Evolutionary conservation across 768 basidiomycete species (phyloP), one percentile per base, ranked within the genome.

Genomic region (Leccinellum albellum): DNA sequence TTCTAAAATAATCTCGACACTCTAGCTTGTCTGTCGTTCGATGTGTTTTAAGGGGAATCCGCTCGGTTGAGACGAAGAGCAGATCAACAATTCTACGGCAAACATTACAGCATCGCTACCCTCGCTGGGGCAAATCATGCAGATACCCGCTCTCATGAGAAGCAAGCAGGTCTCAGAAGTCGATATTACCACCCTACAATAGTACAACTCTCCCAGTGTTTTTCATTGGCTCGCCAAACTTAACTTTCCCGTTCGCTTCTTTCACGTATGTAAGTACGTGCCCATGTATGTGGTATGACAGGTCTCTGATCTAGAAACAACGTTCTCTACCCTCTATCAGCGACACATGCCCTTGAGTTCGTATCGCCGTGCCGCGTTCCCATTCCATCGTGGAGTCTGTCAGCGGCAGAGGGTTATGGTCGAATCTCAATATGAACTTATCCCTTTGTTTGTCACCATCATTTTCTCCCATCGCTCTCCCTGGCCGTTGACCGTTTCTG

Each of bases 221-320:
- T 24, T 28, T 26, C 40, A 56, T 55, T 56, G 44, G 44, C 26
- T 46, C 55, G 24, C 15, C 6, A 45, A 56, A 56, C 54, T 21
- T 33, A 26, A 24, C 24, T 33, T 35, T 10, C 24, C 24, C 17
- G 29, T 32, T 56, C 24, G 32, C 54, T 56, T 49, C 55, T 40
- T 56, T 57, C 45, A 56, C 46, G 35, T 26, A 31, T 55, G 24
- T 44, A 53, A 20, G 53, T 48, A 45, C 40, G 40, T 42, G 40
- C 40, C 42, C 8, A 13, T 15, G 52, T 15, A 45, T 32, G 42
- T n/a, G 17, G 54, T 24, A 32, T 29, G 32, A 31, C 24, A 21
- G 32, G 32, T 35, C 24, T 21, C 23, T 31, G n/a, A n/a, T 20
- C 7, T 32, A 31, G 56, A 23, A 28, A 45, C 44, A 55, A 14